Percentiles rank a stretch among this genome's conserved stretches.
Conservation (phyloP, 371 early-diverging fungal species). For the Mortierella sp. region DNA sequence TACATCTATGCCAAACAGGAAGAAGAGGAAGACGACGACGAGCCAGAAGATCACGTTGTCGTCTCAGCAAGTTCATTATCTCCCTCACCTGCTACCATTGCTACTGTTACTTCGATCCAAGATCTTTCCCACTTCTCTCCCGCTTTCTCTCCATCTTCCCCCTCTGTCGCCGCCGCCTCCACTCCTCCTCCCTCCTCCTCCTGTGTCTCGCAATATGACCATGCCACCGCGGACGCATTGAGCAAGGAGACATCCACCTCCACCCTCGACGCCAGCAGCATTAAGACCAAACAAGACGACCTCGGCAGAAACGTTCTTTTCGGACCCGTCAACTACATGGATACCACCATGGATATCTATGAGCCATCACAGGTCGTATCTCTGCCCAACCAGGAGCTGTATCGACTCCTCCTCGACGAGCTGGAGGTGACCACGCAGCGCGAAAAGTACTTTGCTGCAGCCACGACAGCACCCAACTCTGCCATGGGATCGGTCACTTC, state of each 20-base stretch:
- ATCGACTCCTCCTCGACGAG: conserved; percentile 47
- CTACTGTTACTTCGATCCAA: neutral
- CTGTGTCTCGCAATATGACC: conserved; percentile 9
- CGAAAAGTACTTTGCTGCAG: conserved; percentile 46
- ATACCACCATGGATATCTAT: conserved; percentile 44
- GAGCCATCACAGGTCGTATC: conserved; percentile 22
- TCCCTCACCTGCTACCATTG: neutral
- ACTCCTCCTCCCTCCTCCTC: conserved; percentile 17
- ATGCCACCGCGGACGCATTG: conserved; percentile 10
- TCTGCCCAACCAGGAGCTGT: conserved; percentile 43
- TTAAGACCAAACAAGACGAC: conserved; percentile 25
- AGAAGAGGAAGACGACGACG: conserved; percentile 33
- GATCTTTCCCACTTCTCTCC: conserved; percentile 23
- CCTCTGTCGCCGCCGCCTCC: neutral
- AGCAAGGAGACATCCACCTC: conserved; percentile 2
- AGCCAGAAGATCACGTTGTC: conserved; percentile 29
- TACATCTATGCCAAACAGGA: conserved; percentile 57
- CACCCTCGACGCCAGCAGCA: neutral
- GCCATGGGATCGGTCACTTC: conserved; percentile 49
- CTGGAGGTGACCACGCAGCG: conserved; percentile 41
- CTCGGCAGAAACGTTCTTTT: conserved; percentile 16
- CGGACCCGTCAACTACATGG: conserved; percentile 25
- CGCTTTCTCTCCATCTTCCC: conserved; percentile 23
- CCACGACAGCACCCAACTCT: conserved; percentile 31
- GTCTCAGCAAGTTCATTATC: conserved; percentile 18